phyloP scores from a whole-genome alignment of 805 yeast species.

The Torulaspora maleeae region DNA sequence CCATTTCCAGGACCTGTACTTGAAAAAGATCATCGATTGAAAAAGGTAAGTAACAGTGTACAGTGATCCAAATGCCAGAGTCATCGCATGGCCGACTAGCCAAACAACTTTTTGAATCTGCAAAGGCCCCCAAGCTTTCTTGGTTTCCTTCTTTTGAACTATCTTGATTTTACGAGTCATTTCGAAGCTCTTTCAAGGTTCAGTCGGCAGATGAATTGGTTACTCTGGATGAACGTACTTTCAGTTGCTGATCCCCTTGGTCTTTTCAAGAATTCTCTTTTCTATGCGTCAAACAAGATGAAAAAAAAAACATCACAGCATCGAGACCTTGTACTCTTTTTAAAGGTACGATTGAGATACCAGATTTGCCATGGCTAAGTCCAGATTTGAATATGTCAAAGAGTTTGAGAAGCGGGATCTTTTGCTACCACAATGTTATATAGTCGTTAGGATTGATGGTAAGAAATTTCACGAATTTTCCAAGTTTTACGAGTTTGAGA shows the following conservation, averaged over 20 bases:
- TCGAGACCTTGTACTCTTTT: not conserved
- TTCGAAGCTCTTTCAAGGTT: not conserved
- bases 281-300: not conserved
- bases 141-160: conserved; percentile 25
- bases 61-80: conserved; percentile 26
- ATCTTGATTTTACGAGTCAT: conserved; percentile 26
- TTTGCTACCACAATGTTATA: conserved; percentile 73
- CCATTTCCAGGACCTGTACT: conserved; percentile 35
- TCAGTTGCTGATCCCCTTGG: not conserved
- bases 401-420: conserved; percentile 68
- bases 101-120: conserved; percentile 26
- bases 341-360: not conserved
- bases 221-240: not conserved
- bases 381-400: conserved; percentile 82
- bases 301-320: not conserved
- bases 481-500: conserved; percentile 62
- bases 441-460: conserved; percentile 87
- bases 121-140: conserved; percentile 23
- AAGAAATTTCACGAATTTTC: conserved; percentile 89
- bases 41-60: conserved; percentile 28
- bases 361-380: conserved; percentile 60
- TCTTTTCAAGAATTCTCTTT: not conserved
- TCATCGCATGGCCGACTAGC: conserved; percentile 30
- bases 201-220: not conserved
- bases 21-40: conserved; percentile 27